These are phyloP conservation scores for Globisporangium parvum DNA, from an alignment of 352 stramenopile species.

Conservation along the genomic window DNA sequence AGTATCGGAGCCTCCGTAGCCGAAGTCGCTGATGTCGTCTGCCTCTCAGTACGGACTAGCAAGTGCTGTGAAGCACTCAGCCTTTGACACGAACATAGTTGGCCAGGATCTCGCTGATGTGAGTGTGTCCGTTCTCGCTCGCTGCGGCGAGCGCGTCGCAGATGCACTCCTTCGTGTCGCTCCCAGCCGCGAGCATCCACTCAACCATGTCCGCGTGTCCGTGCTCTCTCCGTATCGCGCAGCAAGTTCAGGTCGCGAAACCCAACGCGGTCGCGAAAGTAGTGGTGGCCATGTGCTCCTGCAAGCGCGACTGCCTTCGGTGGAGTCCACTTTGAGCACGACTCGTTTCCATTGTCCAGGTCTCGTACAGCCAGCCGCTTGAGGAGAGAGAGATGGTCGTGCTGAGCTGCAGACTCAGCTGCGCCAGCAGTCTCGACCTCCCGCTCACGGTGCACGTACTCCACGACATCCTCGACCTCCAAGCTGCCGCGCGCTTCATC, in stretches of 20 bases:
- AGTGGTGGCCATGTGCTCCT: neutral
- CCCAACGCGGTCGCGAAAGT: neutral
- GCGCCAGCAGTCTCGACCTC: conserved; percentile 1
- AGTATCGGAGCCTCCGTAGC: neutral
- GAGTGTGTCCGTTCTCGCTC: neutral
- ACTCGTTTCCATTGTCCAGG: neutral
- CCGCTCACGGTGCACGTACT: conserved; percentile 3
- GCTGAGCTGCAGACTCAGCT: conserved; percentile 2
- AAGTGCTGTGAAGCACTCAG: neutral
- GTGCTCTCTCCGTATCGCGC: neutral
- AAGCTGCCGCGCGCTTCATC: conserved; percentile 3
- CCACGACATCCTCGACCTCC: conserved; percentile 4
- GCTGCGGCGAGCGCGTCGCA: neutral
- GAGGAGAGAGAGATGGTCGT: conserved; percentile 9
- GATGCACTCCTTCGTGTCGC: neutral
- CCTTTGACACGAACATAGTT: neutral
- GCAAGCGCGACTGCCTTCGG: conserved; percentile 1
- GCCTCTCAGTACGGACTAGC: neutral
- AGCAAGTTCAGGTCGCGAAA: conserved; percentile 1
- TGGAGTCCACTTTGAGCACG: neutral
- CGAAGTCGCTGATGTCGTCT: conserved; percentile 1
- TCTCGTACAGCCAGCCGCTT: conserved; percentile 10
- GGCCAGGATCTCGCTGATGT: neutral
- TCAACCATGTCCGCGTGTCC: neutral
- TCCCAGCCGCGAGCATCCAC: neutral